phyloP scores from a whole-genome alignment of 768 basidiomycete genomes.

The Xerocomus potaroensis region DNA sequence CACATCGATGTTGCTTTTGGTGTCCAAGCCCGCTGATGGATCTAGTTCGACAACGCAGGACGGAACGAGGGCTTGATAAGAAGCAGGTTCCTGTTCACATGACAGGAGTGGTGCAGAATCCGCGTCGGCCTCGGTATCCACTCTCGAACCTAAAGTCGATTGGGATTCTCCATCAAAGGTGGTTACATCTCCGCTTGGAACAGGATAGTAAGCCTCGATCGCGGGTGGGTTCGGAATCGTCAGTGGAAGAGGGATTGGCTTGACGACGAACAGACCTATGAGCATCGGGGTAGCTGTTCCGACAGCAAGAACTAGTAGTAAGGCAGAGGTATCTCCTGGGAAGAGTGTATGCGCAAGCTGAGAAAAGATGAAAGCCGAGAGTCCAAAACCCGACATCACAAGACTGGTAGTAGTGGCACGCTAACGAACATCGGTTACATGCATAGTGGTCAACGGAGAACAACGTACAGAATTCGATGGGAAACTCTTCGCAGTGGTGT shows the following conservation, averaged over 20 bases:
- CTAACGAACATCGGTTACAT: slow-evolving; percentile 31
- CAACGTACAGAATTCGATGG: slow-evolving; percentile 59
- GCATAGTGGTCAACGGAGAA: not conserved
- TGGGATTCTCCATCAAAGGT: slow-evolving; percentile 25
- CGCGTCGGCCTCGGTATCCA: slow-evolving; percentile 14
- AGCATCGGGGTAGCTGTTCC: slow-evolving; percentile 81
- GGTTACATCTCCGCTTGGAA: slow-evolving; percentile 14
- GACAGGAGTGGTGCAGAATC: slow-evolving; percentile 21
- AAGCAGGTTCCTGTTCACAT: slow-evolving; percentile 13
- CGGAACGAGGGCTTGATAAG: slow-evolving; percentile 20
- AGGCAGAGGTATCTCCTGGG: slow-evolving; percentile 73
- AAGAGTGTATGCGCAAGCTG: slow-evolving; percentile 66
- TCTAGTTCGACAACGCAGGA: slow-evolving; percentile 23
- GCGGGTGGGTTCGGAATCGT: slow-evolving; percentile 15
- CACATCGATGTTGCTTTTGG: slow-evolving; percentile 1
- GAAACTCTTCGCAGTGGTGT: slow-evolving; percentile 81
- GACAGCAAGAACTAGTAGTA: slow-evolving; percentile 69
- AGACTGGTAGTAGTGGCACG: slow-evolving; percentile 72
- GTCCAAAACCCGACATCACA: slow-evolving; percentile 83
- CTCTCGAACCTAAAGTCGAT: slow-evolving; percentile 5
- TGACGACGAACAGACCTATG: slow-evolving; percentile 68
- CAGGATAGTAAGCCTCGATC: slow-evolving; percentile 17
- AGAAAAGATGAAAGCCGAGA: slow-evolving; percentile 90
- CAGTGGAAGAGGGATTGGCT: slow-evolving; percentile 58
- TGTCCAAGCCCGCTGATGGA: slow-evolving; percentile 4